These are phyloP conservation scores for Flueggea neowawraea DNA, from an alignment of 441 rosid species.

Conservation along the genomic window DNA sequence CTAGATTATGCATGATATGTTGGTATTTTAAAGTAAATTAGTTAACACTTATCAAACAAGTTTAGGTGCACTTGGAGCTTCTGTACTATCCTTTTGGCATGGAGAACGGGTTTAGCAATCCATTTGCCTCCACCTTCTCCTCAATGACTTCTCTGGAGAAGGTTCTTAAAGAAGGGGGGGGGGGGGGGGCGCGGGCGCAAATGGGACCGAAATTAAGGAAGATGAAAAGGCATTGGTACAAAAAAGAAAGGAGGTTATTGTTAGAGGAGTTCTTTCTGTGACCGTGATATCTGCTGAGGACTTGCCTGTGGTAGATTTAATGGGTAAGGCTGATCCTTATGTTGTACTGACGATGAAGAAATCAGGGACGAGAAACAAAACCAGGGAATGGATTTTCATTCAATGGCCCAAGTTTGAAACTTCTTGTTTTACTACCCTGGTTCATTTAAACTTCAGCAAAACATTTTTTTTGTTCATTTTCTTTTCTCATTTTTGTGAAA, in stretches of 20 bases:
- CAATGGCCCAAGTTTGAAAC: not conserved
- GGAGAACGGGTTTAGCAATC: slow-evolving; percentile 19
- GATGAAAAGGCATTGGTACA: slow-evolving; percentile 19
- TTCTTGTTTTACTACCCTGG: not conserved
- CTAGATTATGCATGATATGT: not conserved
- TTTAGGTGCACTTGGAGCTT: slow-evolving; percentile 37
- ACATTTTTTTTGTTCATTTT: not conserved
- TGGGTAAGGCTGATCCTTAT: slow-evolving; percentile 91
- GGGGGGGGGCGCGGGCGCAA: too few relatives aligned
- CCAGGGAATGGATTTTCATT: slow-evolving; percentile 52
- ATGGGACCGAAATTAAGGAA: slow-evolving; percentile 27
- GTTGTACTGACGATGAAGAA: slow-evolving; percentile 81
- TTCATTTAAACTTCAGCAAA: not conserved
- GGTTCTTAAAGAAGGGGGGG: slow-evolving; percentile 22
- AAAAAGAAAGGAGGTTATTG: slow-evolving; percentile 65
- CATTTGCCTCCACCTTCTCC: slow-evolving; percentile 12
- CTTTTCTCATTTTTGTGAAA: not conserved
- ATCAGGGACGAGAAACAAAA: slow-evolving; percentile 55
- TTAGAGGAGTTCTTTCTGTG: slow-evolving; percentile 90
- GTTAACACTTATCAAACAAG: not conserved
- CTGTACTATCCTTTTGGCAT: slow-evolving; percentile 28
- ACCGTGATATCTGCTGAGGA: slow-evolving; percentile 80
- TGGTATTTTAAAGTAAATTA: not conserved
- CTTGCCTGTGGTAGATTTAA: slow-evolving; percentile 69
- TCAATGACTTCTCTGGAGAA: slow-evolving; percentile 30